Base-by-base conservation (phyloP, 2,329 filamentous ascomycete genomes). In the Zasmidium citrigriseum region DNA sequence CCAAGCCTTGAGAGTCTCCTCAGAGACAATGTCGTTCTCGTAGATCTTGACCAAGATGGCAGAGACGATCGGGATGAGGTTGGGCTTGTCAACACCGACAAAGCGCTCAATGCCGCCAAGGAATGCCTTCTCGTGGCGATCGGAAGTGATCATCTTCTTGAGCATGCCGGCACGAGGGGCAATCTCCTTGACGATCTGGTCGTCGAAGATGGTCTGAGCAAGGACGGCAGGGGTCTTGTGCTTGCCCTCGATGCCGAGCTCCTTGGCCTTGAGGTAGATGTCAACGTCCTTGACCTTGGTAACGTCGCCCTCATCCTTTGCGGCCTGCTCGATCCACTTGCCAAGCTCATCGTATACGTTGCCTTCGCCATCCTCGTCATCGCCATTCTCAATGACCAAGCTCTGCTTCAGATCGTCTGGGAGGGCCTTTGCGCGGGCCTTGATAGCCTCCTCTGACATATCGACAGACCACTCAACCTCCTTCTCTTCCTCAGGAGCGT, bases 381-480 rank as follows among this genome's bases (percentile, higher is more conserved):
- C 92, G 58, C 88, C 89, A 60, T 96, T 83, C 70, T 89, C 91
- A 57, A 74, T 68, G 45, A 72, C 71, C 65, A 98, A 87, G 21
- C 62, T 68, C 73, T 91, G 90, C 85, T 97, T 96, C 74, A 99
- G 89, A 73, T 98, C 95, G 67, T 88, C 88, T n/a, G 95, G 91
- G 52, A 99, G 89, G 66, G 92, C 88, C 77, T 93, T 90, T 74
- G 93, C 91, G 76, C 95, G 95, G 70, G 93, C 93, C 80, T 89
- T 93, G 81, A 98, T 89, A 66, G 95, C 95, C 75, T 92, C 92
- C 75, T 93, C 91, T 64, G 93, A 97, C 81, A 96, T 95, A 75
- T 99, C 95, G 60, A 98, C 91, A 62, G 93, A 90, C 95, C 95
- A 99, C 67, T 96, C 86, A 63, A 96, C 88, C 66, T 97, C 91